Conservation (phyloP, 176 grass and related monocot genomes). For the Oryza longistaminata region DNA sequence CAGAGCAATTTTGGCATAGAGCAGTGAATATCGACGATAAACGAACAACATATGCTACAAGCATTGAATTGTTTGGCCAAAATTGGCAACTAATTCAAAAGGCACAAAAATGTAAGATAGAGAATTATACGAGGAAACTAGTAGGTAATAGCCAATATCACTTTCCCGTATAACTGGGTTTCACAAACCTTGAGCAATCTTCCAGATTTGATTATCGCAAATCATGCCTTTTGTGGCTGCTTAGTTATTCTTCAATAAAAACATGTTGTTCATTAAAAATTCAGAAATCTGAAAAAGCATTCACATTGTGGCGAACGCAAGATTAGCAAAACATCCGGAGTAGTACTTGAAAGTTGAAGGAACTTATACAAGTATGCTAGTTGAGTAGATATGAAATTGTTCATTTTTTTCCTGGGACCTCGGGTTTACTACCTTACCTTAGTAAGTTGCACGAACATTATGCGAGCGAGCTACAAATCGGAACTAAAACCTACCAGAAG, state of each 20-base stretch:
- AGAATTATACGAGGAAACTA: background rate
- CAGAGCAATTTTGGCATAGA: background rate
- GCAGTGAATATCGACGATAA: background rate
- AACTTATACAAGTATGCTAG: background rate
- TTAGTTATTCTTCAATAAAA: background rate
- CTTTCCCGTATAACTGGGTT: background rate
- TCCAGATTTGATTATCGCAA: background rate
- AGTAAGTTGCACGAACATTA: background rate
- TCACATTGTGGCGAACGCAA: background rate
- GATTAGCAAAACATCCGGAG: background rate
- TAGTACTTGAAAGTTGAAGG: no score
- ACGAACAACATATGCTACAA: background rate
- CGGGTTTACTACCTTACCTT: background rate
- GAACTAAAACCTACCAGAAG: background rate
- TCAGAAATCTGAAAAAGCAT: background rate
- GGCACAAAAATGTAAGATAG: background rate
- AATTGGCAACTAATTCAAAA: background rate
- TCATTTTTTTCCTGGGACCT: conserved; percentile 5
- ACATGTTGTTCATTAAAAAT: background rate
- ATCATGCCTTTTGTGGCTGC: background rate
- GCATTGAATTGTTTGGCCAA: background rate
- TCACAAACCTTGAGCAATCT: background rate
- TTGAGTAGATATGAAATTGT: background rate
- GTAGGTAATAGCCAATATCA: background rate
- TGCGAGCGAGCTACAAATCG: background rate